phyloP scores from a whole-genome alignment of 139 green algal genomes.

The Chlamydomonas urium region DNA sequence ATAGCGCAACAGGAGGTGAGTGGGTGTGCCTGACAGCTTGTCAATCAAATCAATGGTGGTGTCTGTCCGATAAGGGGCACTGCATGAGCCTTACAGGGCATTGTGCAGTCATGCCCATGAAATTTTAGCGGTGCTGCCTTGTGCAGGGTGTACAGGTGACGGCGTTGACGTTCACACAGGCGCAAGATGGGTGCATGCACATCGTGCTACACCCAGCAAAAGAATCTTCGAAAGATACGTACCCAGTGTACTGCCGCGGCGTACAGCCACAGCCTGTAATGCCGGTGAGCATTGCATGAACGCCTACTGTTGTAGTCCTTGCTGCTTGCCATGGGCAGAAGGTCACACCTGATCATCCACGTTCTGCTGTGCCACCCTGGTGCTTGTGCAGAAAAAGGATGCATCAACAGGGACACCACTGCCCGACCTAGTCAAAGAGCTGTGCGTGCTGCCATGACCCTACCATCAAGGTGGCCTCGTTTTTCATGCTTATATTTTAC shows the following conservation, averaged over 20 bases:
- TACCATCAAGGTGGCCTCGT: too few relatives aligned
- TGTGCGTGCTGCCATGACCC: conserved; percentile 5
- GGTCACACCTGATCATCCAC: too few relatives aligned
- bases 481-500: too few relatives aligned
- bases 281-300: too few relatives aligned
- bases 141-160: background rate
- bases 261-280: conserved; percentile 24
- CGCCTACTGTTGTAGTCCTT: too few relatives aligned
- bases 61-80: too few relatives aligned
- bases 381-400: conserved; percentile 6
- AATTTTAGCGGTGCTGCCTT: too few relatives aligned
- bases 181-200: conserved; percentile 46
- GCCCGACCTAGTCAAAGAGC: conserved; percentile 7
- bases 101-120: too few relatives aligned
- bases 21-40: background rate
- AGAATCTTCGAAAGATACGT: conserved; percentile 20
- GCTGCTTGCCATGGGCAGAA: too few relatives aligned
- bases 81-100: too few relatives aligned
- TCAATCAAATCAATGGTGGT: background rate
- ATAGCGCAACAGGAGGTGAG: conserved; percentile 6
- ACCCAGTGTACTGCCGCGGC: conserved; percentile 34
- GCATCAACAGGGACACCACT: background rate
- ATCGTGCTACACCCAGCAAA: conserved; percentile 30
- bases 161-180: conserved; percentile 23
- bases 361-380: too few relatives aligned